Evolutionary conservation across 495 filamentous ascomycete genomes (phyloP).

Genomic region (Barbatosphaeria neglecta): DNA sequence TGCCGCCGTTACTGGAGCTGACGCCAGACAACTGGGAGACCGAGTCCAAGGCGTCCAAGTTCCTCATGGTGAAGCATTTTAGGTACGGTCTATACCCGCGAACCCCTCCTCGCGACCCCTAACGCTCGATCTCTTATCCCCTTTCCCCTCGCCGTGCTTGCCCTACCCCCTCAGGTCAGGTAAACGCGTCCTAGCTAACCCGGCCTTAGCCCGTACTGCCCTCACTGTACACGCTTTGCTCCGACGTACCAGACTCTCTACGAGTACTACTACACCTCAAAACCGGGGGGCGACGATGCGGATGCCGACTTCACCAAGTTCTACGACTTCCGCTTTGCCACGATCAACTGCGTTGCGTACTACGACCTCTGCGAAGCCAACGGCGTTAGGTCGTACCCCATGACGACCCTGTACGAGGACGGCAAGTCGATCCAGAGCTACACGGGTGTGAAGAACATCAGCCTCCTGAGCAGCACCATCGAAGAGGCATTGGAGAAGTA

Average conservation of each 20-base stretch:
- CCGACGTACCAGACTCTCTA: conserved; percentile 88
- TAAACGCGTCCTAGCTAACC: conserved; percentile 1
- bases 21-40: conserved; percentile 31
- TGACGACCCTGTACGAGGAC: conserved; percentile 71
- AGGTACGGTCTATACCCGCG: conserved; percentile 19
- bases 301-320: conserved; percentile 45
- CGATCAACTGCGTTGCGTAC: conserved; percentile 72
- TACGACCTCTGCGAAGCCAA: conserved; percentile 60
- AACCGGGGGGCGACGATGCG: conserved; percentile 35
- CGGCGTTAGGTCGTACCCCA: conserved; percentile 56
- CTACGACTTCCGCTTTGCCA: conserved; percentile 84
- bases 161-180: no score
- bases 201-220: conserved; percentile 45
- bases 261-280: conserved; percentile 94
- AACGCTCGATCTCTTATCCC: no score
- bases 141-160: no score
- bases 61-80: conserved; percentile 37
- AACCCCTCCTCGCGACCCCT: neutral
- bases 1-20: conserved; percentile 57
- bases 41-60: conserved; percentile 26
- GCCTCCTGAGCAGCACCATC: conserved; percentile 50
- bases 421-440: conserved; percentile 53
- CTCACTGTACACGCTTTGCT: conserved; percentile 68
- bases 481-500: conserved; percentile 69
- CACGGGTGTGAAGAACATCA: conserved; percentile 50